A percentile compares a stretch with the other conserved stretches of the same genome.
These are phyloP conservation scores for Pyrus betulifolia DNA, from an alignment of 306 rosid species.

Conservation along the genomic window DNA sequence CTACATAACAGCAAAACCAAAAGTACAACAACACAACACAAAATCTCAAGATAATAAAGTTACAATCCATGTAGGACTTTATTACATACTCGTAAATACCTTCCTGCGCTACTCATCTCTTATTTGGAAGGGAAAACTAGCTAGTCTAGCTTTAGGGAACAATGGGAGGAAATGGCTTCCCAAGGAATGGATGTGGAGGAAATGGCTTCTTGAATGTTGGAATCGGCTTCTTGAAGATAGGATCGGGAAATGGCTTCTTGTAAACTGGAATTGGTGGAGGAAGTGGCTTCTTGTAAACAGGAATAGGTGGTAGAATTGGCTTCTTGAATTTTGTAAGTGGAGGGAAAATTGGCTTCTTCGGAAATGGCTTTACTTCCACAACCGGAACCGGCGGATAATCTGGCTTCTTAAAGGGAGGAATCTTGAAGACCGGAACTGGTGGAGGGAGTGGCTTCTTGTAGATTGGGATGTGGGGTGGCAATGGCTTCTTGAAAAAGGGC, in stretches of 20 bases:
- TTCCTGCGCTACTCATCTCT: background rate
- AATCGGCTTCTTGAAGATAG: background rate
- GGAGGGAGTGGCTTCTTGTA: background rate
- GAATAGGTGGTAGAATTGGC: background rate
- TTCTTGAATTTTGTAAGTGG: conserved; percentile 4
- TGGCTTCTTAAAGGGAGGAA: conserved; percentile 11
- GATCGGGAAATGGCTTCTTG: conserved; percentile 5
- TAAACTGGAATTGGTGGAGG: background rate
- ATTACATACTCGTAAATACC: background rate
- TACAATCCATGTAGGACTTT: background rate
- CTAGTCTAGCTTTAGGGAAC: background rate
- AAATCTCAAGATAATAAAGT: background rate
- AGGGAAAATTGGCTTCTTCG: background rate
- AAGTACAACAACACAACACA: background rate
- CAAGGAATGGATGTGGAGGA: background rate
- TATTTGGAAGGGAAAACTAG: background rate
- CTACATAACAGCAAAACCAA: background rate
- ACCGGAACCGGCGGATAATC: background rate
- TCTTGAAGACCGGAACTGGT: background rate
- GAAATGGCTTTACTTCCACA: background rate
- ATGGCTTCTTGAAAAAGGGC: conserved; percentile 17
- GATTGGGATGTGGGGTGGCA: background rate
- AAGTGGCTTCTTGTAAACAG: conserved; percentile 1
- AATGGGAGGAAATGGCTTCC: conserved; percentile 8
- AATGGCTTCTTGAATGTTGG: conserved; percentile 1